These are phyloP conservation scores for Ceratopteris richardii DNA, from an alignment of 75 land plant species.

Conservation along the genomic window DNA sequence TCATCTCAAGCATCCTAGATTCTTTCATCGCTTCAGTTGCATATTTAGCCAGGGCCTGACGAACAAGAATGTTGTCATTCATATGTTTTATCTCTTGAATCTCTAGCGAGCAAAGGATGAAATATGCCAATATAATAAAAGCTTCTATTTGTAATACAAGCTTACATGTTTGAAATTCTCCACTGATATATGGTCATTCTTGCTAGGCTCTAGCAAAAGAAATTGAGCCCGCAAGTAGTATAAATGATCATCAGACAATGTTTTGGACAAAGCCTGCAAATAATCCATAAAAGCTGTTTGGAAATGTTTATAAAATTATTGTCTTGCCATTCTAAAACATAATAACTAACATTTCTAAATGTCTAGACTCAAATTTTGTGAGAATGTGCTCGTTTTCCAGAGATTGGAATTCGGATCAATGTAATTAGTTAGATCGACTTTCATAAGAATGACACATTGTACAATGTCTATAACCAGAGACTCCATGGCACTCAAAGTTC, in stretches of 20 bases:
- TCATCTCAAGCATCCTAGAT: slow-evolving; percentile 13
- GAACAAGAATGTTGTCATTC: neutral
- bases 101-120: too few relatives aligned
- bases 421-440: too few relatives aligned
- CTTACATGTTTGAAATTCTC: slow-evolving; percentile 67
- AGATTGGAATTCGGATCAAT: too few relatives aligned
- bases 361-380: too few relatives aligned
- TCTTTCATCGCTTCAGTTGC: slow-evolving; percentile 26
- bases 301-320: neutral
- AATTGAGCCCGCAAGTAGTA: slow-evolving; percentile 62
- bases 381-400: too few relatives aligned
- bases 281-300: too few relatives aligned
- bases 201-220: slow-evolving; percentile 57
- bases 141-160: slow-evolving; percentile 6
- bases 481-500: too few relatives aligned
- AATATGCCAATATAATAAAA: neutral
- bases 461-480: neutral
- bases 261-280: slow-evolving; percentile 81
- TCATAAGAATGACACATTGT: neutral
- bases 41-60: slow-evolving; percentile 13
- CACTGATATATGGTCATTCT: slow-evolving; percentile 50
- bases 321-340: too few relatives aligned
- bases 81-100: too few relatives aligned
- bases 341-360: too few relatives aligned
- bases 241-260: slow-evolving; percentile 73